Conservation (phyloP, 1,284 basidiomycete species). For the Ustilago loliicola region DNA sequence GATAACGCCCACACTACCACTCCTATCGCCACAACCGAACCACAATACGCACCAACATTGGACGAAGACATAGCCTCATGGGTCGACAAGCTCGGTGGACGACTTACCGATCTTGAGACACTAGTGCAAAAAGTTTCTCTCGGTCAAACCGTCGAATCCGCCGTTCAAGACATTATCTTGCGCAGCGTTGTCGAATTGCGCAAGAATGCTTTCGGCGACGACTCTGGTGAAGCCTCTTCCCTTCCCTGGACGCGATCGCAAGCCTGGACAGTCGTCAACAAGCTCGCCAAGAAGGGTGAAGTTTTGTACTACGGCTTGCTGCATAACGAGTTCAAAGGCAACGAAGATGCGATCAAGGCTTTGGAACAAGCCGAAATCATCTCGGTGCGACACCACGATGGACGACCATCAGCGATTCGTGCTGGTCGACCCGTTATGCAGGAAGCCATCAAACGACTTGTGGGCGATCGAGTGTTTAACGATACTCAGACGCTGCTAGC, state of each 20-base stretch:
- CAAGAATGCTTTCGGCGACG: slow-evolving; percentile 93
- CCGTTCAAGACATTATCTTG: slow-evolving; percentile 73
- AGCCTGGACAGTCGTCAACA: slow-evolving; percentile 86
- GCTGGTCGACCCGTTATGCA: slow-evolving; percentile 91
- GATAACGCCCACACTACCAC: slow-evolving; percentile 1
- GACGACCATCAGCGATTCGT: slow-evolving; percentile 85
- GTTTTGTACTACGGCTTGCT: slow-evolving; percentile 86
- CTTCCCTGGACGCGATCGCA: slow-evolving; percentile 88
- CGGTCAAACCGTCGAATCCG: slow-evolving; percentile 57
- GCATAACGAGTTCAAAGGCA: slow-evolving; percentile 89
- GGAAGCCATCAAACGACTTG: slow-evolving; percentile 85
- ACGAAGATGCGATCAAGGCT: slow-evolving; percentile 82
- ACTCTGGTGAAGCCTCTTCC: slow-evolving; percentile 83
- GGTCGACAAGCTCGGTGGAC: slow-evolving; percentile 66
- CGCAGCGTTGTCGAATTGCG: slow-evolving; percentile 85
- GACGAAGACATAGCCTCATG: slow-evolving; percentile 55
- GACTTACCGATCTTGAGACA: slow-evolving; percentile 65
- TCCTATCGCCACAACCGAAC: background rate
- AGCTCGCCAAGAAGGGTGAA: slow-evolving; percentile 80
- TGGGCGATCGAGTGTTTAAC: slow-evolving; percentile 82
- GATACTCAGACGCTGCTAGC: slow-evolving; percentile 82
- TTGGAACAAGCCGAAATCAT: slow-evolving; percentile 94
- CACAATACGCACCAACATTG: slow-evolving; percentile 25
- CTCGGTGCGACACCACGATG: slow-evolving; percentile 81
- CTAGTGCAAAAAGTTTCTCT: slow-evolving; percentile 62